phyloP scores from a whole-genome alignment of 495 filamentous ascomycete species.

The Rusavskia elegans region DNA sequence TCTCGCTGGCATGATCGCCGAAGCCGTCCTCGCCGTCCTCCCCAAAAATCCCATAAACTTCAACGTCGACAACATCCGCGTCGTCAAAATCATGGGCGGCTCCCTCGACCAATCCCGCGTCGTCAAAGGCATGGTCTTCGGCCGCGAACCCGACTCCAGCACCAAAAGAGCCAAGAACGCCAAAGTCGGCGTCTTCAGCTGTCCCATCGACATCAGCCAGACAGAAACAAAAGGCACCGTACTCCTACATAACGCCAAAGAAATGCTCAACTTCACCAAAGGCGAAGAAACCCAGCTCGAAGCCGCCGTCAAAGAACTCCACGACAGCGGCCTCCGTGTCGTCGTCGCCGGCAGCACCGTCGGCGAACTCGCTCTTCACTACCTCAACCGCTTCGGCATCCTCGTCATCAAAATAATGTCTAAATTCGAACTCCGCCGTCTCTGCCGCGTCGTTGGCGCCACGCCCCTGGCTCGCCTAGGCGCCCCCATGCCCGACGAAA shows the following conservation, averaged over 20 bases:
- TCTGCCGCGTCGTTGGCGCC: conserved; percentile 93
- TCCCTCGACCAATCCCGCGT: conserved; percentile 84
- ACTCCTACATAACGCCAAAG: conserved; percentile 90
- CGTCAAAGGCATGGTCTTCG: conserved; percentile 97
- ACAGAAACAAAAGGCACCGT: conserved; percentile 99
- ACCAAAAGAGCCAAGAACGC: conserved; percentile 83
- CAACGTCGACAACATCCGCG: conserved; percentile 97
- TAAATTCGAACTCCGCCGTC: conserved; percentile 87
- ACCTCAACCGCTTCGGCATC: conserved; percentile 92
- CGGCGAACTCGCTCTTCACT: conserved; percentile 91
- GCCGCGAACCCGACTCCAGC: conserved; percentile 74
- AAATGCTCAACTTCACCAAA: conserved; percentile 97
- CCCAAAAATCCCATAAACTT: conserved; percentile 97
- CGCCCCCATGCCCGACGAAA: conserved; percentile 98
- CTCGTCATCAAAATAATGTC: conserved; percentile 94
- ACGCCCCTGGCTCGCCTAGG: conserved; percentile 89
- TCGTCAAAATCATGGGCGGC: conserved; percentile 99
- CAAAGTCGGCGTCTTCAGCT: conserved; percentile 93
- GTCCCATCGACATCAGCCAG: conserved; percentile 87
- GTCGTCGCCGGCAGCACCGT: conserved; percentile 82
- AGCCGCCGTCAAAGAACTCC: conserved; percentile 78
- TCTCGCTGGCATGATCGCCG: conserved; percentile 71
- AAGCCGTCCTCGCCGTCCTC: conserved; percentile 85
- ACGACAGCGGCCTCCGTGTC: conserved; percentile 84
- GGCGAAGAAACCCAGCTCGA: conserved; percentile 91